phyloP scores from a whole-genome alignment of 208 protist genomes.

The Trypanosoma scelopori region DNA sequence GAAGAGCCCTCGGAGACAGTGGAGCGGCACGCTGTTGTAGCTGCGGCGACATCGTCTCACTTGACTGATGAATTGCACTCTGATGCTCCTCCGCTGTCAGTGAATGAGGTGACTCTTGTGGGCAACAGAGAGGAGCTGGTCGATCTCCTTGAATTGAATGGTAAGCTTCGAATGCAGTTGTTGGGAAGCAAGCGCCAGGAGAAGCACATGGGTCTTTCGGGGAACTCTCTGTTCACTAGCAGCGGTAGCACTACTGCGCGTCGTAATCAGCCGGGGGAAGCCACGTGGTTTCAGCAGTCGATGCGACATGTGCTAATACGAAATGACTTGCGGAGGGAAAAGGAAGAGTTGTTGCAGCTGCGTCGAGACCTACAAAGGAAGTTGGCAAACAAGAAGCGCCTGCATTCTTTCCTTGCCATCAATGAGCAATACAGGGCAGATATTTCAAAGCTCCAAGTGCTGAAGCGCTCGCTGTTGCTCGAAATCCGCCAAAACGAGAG shows the following conservation, averaged over 20 bases:
- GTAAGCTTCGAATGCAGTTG: constrained; percentile 21
- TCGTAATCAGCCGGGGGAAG: constrained; percentile 2
- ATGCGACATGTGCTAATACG: constrained; percentile 37
- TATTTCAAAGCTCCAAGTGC: constrained; percentile 47
- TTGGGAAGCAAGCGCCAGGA: constrained; percentile 6
- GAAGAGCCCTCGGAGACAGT: too few relatives aligned
- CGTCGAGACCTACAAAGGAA: constrained; percentile 45
- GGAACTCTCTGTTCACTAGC: neutral
- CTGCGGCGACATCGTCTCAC: neutral
- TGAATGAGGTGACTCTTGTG: constrained; percentile 1
- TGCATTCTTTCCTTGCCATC: constrained; percentile 43
- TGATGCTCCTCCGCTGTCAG: neutral
- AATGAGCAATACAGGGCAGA: constrained; percentile 54
- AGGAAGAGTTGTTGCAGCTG: constrained; percentile 38
- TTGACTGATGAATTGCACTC: neutral
- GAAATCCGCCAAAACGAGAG: constrained; percentile 79
- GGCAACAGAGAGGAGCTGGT: constrained; percentile 24
- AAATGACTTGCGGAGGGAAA: constrained; percentile 51
- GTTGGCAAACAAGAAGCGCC: constrained; percentile 38
- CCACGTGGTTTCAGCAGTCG: constrained; percentile 28
- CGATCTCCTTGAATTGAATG: constrained; percentile 25
- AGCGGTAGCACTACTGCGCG: neutral
- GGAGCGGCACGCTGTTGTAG: neutral
- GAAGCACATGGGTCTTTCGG: neutral
- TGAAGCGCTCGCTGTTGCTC: constrained; percentile 57